phyloP scores from a whole-genome alignment of 2,329 filamentous ascomycete species.

The Diaporthe sp. region DNA sequence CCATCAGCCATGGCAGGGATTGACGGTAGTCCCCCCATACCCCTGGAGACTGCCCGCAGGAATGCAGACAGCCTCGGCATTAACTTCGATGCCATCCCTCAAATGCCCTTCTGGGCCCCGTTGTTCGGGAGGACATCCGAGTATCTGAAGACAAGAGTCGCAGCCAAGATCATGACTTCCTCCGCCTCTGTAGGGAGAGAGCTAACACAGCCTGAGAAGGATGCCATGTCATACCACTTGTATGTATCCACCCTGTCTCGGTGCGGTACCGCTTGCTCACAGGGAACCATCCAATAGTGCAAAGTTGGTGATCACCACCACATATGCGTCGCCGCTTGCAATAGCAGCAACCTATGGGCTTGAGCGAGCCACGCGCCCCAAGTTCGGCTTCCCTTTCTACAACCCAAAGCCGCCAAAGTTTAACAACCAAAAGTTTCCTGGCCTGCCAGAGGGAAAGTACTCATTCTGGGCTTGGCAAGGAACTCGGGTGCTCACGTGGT shows the following conservation, averaged over 20 bases:
- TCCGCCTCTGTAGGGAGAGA: slow-evolving; percentile 28
- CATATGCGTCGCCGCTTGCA: slow-evolving; percentile 48
- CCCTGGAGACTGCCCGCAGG: slow-evolving; percentile 27
- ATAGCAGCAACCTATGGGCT: slow-evolving; percentile 44
- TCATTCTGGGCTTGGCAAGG: slow-evolving; percentile 54
- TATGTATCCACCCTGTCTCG: neutral
- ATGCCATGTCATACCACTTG: slow-evolving; percentile 46
- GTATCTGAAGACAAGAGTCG: slow-evolving; percentile 15
- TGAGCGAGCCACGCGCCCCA: slow-evolving; percentile 47
- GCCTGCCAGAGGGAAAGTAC: slow-evolving; percentile 45
- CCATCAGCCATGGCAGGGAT: slow-evolving; percentile 8
- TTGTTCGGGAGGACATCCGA: slow-evolving; percentile 15
- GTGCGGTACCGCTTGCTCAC: neutral
- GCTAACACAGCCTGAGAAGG: slow-evolving; percentile 47
- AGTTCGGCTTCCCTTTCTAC: slow-evolving; percentile 58
- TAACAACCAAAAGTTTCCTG: slow-evolving; percentile 50
- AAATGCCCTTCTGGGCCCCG: slow-evolving; percentile 30
- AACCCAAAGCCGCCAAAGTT: slow-evolving; percentile 50
- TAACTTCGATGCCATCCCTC: slow-evolving; percentile 37
- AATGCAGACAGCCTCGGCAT: slow-evolving; percentile 39
- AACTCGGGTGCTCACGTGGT: slow-evolving; percentile 53
- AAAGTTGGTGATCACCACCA: slow-evolving; percentile 45
- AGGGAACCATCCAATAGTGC: slow-evolving; percentile 43
- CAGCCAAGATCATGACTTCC: slow-evolving; percentile 35
- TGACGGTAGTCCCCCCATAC: neutral